These are phyloP conservation scores for Ceratobasidium sp. DNA, from an alignment of 1,284 basidiomycete species.

Conservation along the genomic window DNA sequence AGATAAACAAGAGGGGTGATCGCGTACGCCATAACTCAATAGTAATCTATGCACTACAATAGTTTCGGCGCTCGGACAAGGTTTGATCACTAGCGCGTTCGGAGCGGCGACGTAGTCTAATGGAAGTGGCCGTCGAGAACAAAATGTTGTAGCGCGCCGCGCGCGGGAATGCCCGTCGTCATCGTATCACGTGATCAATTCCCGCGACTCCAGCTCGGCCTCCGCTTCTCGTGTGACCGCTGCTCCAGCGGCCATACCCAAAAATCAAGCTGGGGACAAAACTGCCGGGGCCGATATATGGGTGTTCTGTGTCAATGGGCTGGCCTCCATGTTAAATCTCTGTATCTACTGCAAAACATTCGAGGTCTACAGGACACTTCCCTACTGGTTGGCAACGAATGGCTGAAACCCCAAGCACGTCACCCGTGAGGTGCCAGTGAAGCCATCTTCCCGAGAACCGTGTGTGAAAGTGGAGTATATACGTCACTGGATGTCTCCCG, in stretches of 20 bases:
- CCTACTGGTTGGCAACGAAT: too few relatives aligned
- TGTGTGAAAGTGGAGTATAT: too few relatives aligned
- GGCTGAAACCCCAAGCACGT: too few relatives aligned
- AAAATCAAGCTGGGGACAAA: too few relatives aligned
- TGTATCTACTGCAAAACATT: too few relatives aligned
- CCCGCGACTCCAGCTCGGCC: slow-evolving; percentile 1
- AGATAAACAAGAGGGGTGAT: not conserved
- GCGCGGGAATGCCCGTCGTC: not conserved
- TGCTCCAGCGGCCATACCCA: not conserved
- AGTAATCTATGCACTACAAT: not conserved
- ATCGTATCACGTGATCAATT: slow-evolving; percentile 7
- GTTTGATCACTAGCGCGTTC: not conserved
- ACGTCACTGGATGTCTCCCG: too few relatives aligned
- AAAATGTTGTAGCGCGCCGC: not conserved
- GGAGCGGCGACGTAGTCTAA: slow-evolving; percentile 17
- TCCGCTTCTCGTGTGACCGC: not conserved
- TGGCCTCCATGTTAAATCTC: too few relatives aligned
- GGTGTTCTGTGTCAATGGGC: too few relatives aligned
- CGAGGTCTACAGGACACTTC: too few relatives aligned
- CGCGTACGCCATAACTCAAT: slow-evolving; percentile 4
- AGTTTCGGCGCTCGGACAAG: not conserved
- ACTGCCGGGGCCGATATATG: too few relatives aligned
- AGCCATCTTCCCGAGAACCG: too few relatives aligned
- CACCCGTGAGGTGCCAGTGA: too few relatives aligned
- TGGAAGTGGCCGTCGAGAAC: slow-evolving; percentile 4